A percentile compares a stretch with the other conserved stretches of the same genome.
Conservation (phyloP, 1,139 yeast species). For the Taphrina communis region DNA sequence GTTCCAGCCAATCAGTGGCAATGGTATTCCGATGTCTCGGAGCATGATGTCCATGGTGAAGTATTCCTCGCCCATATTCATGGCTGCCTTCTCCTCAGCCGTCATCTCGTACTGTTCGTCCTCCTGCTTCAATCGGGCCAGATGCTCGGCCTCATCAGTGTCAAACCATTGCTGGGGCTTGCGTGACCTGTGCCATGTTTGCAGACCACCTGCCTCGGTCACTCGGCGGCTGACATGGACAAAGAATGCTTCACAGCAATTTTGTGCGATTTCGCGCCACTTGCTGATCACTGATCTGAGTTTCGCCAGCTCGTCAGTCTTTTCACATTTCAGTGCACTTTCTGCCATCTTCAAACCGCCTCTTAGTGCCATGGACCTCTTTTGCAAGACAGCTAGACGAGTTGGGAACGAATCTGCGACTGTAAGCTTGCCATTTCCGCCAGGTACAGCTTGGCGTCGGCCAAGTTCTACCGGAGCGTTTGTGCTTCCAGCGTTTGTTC, state of each 20-base stretch:
- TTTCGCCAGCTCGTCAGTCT: not conserved
- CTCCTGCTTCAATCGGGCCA: not conserved
- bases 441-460: not conserved
- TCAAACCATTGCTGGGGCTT: conserved; percentile 15
- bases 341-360: conserved; percentile 19
- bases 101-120: conserved; percentile 12
- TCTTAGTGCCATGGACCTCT: not conserved
- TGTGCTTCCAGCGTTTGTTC: not conserved
- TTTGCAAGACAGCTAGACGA: not conserved
- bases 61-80: conserved; percentile 15
- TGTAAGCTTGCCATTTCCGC: not conserved
- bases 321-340: conserved; percentile 6
- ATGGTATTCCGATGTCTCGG: conserved; percentile 13
- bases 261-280: conserved; percentile 20
- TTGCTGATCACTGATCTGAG: not conserved
- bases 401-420: not conserved
- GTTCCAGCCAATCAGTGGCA: conserved; percentile 25
- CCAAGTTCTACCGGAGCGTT: not conserved
- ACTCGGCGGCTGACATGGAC: conserved; percentile 7
- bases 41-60: conserved; percentile 31
- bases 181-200: conserved; percentile 14
- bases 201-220: conserved; percentile 15
- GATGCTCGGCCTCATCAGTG: not conserved
- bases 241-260: conserved; percentile 21
- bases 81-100: conserved; percentile 18